Base-by-base conservation (phyloP, 2,329 filamentous ascomycete genomes). In the Hypoxylon sp. region DNA sequence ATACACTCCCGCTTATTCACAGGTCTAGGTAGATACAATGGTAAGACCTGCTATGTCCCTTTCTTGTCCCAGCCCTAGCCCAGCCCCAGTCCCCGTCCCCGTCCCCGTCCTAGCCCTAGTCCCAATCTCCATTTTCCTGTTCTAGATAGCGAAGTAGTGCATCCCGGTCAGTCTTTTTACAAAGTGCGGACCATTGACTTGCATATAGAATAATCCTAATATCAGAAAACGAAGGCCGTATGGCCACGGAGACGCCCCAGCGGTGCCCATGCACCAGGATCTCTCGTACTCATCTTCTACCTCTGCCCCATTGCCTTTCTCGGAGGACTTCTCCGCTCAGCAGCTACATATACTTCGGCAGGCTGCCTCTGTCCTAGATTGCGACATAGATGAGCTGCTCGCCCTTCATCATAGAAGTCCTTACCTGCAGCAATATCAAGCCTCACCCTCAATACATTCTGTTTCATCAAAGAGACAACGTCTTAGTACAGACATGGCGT, bases 201-300 rank as follows among this genome's bases (percentile, higher is more conserved):
- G 70, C 69, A 62, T 73, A 67, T 74, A 77, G 75, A 75, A 74
- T 73, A 75, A 74, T 68, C 74, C 68, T 71, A 76, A 76, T 70
- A 73, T 79, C 68, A 82, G 79, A 74, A 82, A 80, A 74, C 80
- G 80, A 61, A 78, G 80, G 75, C 76, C 77, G 68, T 77, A 78
- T 71, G 75, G 73, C 72, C 74, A 75, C 60, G 78, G 77, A 64
- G 77, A 78, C 69, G 70, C 73, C 68, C 71, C 75, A 74, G 69
- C 70, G 67, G 77, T 76, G 73, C 70, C 74, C 69, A 73, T 71
- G 63, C 69, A 75, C 70, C 76, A 79, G 69, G 73, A 71, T 72
- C 64, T 70, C 59, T 68, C 72, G 60, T 66, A 70, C 62, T 70
- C 67, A 52, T 56, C 68, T 59, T 64, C 71, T 71, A 53, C 68